Evolutionary conservation across 2,329 filamentous ascomycete species (phyloP).

Genomic region (Diaporthe australafricana): DNA sequence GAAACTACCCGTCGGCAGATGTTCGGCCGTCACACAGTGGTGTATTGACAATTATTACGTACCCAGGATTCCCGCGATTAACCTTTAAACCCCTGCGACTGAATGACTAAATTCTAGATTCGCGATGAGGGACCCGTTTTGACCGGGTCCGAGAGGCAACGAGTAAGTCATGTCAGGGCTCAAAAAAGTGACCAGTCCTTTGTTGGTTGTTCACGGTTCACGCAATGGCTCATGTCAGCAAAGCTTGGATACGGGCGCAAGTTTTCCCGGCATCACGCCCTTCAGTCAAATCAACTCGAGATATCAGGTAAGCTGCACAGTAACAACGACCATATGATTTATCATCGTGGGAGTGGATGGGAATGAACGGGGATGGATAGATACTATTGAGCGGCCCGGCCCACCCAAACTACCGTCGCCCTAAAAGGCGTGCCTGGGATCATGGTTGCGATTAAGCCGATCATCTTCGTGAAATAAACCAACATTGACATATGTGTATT

Average conservation of each 20-base stretch:
- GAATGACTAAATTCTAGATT: background rate
- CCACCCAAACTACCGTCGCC: background rate
- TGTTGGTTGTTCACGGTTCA: background rate
- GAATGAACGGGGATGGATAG: background rate
- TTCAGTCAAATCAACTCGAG: background rate
- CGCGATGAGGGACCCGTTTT: background rate
- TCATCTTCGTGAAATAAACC: background rate
- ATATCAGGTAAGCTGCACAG: background rate
- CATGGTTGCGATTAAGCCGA: background rate
- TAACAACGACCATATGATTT: background rate
- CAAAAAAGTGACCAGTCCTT: background rate
- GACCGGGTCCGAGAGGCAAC: background rate
- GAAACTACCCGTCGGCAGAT: constrained; percentile 21
- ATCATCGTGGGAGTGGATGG: background rate
- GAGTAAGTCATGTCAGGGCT: constrained; percentile 19
- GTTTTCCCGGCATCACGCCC: background rate
- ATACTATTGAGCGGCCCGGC: too few species aligned
- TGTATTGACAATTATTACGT: background rate
- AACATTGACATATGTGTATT: background rate
- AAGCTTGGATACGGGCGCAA: background rate
- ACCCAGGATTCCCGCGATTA: constrained; percentile 8
- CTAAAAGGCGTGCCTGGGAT: background rate
- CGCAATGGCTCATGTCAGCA: background rate
- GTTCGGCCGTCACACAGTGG: constrained; percentile 9
- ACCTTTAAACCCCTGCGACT: constrained; percentile 8